These are phyloP conservation scores for Asclepias syriaca DNA, from an alignment of 257 asterid genomes.

Conservation along the genomic window DNA sequence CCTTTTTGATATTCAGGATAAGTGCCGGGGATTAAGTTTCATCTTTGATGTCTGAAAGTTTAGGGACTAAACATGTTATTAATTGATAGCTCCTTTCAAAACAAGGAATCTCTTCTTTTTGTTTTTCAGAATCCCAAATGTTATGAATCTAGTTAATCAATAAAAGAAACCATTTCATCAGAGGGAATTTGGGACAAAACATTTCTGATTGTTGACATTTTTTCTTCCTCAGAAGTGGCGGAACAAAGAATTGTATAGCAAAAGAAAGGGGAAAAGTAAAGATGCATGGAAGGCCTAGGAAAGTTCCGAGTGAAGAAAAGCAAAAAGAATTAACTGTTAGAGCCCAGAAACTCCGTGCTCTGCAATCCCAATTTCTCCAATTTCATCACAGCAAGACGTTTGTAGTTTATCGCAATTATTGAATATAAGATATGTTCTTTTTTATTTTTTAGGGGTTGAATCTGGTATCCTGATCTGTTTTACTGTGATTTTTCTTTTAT, in stretches of 20 bases:
- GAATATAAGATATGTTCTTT: not conserved
- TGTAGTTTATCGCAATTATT: not conserved
- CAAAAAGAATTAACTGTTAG: constrained; percentile 47
- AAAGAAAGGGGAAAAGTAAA: constrained; percentile 12
- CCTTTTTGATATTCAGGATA: not conserved
- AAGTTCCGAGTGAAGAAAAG: constrained; percentile 52
- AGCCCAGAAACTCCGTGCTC: constrained; percentile 69
- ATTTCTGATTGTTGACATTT: too few species aligned
- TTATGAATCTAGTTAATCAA: too few species aligned
- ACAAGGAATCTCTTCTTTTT: too few species aligned
- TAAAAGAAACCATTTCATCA: too few species aligned
- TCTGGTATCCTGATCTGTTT: constrained; percentile 6
- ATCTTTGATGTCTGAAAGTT: not conserved
- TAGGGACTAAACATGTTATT: too few species aligned
- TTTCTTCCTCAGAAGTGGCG: too few species aligned
- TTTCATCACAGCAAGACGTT: constrained; percentile 69
- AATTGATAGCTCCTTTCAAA: too few species aligned
- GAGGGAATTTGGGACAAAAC: too few species aligned
- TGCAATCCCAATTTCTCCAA: constrained; percentile 73
- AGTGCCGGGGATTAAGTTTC: not conserved
- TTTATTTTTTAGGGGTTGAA: not conserved
- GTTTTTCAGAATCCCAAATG: too few species aligned
- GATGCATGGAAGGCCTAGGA: constrained; percentile 90
- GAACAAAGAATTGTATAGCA: not conserved
- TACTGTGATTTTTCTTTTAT: constrained; percentile 14